phyloP scores from a whole-genome alignment of 768 basidiomycete species.

The Boletus sp. region DNA sequence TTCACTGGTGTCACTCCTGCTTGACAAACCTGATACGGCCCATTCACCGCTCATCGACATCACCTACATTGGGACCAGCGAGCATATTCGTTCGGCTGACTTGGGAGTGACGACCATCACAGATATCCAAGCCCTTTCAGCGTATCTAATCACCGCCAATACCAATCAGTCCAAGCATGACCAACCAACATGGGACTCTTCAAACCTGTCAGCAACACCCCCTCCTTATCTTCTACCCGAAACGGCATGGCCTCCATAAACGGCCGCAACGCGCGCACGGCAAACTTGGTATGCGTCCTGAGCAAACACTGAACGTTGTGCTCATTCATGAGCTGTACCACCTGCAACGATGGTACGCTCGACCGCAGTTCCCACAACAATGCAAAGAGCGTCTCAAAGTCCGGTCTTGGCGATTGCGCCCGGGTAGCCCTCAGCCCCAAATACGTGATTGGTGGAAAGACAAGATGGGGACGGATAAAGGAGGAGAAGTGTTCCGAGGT shows the following conservation, averaged over 20 bases:
- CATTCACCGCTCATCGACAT: not conserved
- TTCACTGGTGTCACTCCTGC: not conserved
- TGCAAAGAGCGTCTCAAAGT: slow-evolving; percentile 10
- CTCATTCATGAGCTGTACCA: slow-evolving; percentile 19
- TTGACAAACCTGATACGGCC: not conserved
- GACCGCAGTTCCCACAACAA: slow-evolving; percentile 9
- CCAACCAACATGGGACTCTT: not conserved
- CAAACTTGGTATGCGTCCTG: slow-evolving; percentile 12
- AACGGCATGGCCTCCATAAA: slow-evolving; percentile 2
- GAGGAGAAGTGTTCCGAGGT: not conserved
- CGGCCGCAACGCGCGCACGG: slow-evolving; percentile 6
- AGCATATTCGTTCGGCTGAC: not conserved
- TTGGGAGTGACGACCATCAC: not conserved
- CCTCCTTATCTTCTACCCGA: slow-evolving; percentile 23
- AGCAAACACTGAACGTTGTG: slow-evolving; percentile 17
- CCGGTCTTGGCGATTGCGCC: not conserved
- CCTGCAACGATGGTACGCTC: slow-evolving; percentile 16
- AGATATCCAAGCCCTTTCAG: slow-evolving; percentile 3
- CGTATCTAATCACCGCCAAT: slow-evolving; percentile 9
- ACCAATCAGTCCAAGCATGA: not conserved
- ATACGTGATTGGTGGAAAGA: slow-evolving; percentile 16
- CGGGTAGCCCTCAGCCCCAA: slow-evolving; percentile 12
- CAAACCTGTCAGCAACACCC: slow-evolving; percentile 23
- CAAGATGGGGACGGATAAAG: not conserved
- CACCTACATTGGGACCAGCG: too few relatives aligned